phyloP scores from a whole-genome alignment of 768 basidiomycete species.

The Rhizopogon vesiculosus region DNA sequence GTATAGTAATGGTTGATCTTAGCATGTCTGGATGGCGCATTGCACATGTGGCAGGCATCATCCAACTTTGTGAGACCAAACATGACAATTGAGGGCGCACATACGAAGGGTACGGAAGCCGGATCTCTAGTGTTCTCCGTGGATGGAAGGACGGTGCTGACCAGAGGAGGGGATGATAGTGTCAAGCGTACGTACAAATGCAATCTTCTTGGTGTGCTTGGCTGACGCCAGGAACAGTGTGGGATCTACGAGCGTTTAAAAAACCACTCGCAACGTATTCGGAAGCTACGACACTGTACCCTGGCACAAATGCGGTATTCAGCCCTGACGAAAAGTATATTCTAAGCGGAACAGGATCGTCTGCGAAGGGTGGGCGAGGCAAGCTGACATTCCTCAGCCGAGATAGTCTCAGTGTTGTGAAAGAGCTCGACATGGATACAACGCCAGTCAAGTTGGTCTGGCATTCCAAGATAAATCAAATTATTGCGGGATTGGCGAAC shows the following conservation, averaged over 20 bases:
- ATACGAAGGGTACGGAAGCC: slow-evolving; percentile 80
- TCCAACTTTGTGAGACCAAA: slow-evolving; percentile 94
- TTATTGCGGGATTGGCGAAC: slow-evolving; percentile 82
- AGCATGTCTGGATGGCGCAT: slow-evolving; percentile 89
- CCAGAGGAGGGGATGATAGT: slow-evolving; percentile 91
- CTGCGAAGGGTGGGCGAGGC: slow-evolving; percentile 64
- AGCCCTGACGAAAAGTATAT: slow-evolving; percentile 92
- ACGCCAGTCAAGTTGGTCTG: slow-evolving; percentile 89
- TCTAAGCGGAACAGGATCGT: slow-evolving; percentile 75
- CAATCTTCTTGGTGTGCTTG: not conserved
- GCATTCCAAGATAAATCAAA: slow-evolving; percentile 98
- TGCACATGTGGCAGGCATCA: slow-evolving; percentile 90
- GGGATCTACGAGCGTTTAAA: slow-evolving; percentile 91
- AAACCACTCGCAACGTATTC: slow-evolving; percentile 73
- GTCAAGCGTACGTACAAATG: slow-evolving; percentile 76
- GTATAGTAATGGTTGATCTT: slow-evolving; percentile 8
- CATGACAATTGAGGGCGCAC: slow-evolving; percentile 81
- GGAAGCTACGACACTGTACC: slow-evolving; percentile 74
- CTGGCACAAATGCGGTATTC: slow-evolving; percentile 90
- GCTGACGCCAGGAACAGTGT: slow-evolving; percentile 50
- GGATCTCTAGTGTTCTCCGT: slow-evolving; percentile 86
- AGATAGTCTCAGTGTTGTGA: slow-evolving; percentile 63
- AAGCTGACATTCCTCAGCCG: slow-evolving; percentile 70
- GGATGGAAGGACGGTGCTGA: slow-evolving; percentile 81
- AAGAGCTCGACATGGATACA: slow-evolving; percentile 62